A percentile compares a stretch with the other conserved stretches of the same genome.
Evolutionary conservation across 2,329 filamentous ascomycete species (phyloP).

Genomic region (Cercospora citrullina): DNA sequence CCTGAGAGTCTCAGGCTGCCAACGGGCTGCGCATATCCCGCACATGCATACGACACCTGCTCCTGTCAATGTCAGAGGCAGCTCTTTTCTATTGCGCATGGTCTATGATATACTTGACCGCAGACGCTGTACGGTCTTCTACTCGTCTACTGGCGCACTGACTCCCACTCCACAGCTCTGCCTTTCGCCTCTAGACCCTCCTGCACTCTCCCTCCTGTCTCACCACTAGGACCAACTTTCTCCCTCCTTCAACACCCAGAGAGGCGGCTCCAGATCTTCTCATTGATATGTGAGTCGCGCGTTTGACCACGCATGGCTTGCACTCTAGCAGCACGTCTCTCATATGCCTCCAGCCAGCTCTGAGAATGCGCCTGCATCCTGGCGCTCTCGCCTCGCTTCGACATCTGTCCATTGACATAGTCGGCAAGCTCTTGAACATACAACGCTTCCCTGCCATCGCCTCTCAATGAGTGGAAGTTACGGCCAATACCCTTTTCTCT

Average conservation of each 20-base stretch:
- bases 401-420: constrained; percentile 42
- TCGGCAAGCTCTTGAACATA: constrained; percentile 45
- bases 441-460: constrained; percentile 39
- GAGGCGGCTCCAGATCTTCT: constrained; percentile 12
- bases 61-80: neutral
- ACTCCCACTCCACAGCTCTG: neutral
- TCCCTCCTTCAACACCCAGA: constrained; percentile 11
- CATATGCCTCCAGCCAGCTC: constrained; percentile 41
- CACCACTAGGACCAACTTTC: neutral
- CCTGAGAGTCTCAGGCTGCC: neutral
- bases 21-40: neutral
- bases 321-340: constrained; percentile 37
- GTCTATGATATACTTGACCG: neutral
- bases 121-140: neutral
- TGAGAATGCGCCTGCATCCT: constrained; percentile 40
- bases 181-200: neutral
- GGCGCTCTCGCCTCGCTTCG: constrained; percentile 18
- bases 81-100: neutral
- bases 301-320: constrained; percentile 33
- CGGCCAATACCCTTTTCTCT: constrained; percentile 45
- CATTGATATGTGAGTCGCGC: constrained; percentile 17
- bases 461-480: constrained; percentile 48
- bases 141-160: neutral
- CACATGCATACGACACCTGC: neutral
- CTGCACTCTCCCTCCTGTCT: constrained; percentile 2